Conservation (phyloP, 768 basidiomycete species). For the Termitomyces sp. region DNA sequence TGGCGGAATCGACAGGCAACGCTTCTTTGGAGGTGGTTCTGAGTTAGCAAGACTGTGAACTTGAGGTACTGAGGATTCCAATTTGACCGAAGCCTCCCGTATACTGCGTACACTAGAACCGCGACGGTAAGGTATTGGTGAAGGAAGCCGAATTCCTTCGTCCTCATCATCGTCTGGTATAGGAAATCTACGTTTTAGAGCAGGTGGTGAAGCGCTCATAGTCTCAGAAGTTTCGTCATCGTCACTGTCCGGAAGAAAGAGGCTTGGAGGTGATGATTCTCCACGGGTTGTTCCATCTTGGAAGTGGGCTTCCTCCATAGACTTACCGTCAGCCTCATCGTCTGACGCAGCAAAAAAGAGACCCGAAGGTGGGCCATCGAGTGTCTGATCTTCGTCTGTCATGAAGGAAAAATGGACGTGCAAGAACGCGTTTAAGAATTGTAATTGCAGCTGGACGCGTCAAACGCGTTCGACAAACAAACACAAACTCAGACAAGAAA, state of each 20-base stretch:
- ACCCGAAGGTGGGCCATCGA: slow-evolving; percentile 26
- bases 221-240: slow-evolving; percentile 19
- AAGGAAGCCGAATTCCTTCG: slow-evolving; percentile 16
- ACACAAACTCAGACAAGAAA: slow-evolving; percentile 27
- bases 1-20: slow-evolving; percentile 33
- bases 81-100: slow-evolving; percentile 20
- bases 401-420: slow-evolving; percentile 2
- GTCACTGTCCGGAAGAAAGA: slow-evolving; percentile 31
- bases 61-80: slow-evolving; percentile 5
- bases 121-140: slow-evolving; percentile 23
- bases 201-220: slow-evolving; percentile 3
- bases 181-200: slow-evolving; percentile 14
- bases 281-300: slow-evolving; percentile 10
- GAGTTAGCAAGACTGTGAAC: slow-evolving; percentile 3
- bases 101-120: slow-evolving; percentile 35
- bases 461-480: slow-evolving; percentile 31
- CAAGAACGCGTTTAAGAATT: slow-evolving; percentile 17
- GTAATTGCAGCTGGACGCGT: slow-evolving; percentile 25
- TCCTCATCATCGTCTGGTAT: slow-evolving; percentile 10
- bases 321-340: slow-evolving; percentile 35
- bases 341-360: slow-evolving; percentile 61
- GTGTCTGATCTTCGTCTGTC: slow-evolving; percentile 21
- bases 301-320: slow-evolving; percentile 10
- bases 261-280: slow-evolving; percentile 16
- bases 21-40: slow-evolving; percentile 44